Percentiles rank a stretch among this genome's conserved stretches.
phyloP scores from a whole-genome alignment of 495 filamentous ascomycete genomes.

The Ramalina intermedia region DNA sequence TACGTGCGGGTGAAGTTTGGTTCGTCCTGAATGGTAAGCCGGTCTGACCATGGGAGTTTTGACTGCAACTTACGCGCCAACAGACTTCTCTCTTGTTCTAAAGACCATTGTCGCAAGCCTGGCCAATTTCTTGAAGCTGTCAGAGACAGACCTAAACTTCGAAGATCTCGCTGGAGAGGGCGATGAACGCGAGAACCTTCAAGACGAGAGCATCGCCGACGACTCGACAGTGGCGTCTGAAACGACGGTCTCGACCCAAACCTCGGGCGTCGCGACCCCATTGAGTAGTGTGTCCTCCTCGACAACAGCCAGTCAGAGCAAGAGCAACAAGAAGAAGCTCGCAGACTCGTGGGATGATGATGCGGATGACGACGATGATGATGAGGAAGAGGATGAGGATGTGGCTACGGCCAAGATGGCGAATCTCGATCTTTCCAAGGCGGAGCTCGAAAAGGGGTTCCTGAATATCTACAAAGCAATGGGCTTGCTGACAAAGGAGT shows the following conservation, averaged over 20 bases:
- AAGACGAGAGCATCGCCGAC: conserved; percentile 18
- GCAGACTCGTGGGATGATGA: conserved; percentile 26
- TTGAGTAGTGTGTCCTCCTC: conserved; percentile 1
- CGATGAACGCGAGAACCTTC: conserved; percentile 17
- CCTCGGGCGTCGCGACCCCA: conserved; percentile 2
- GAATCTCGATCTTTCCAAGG: conserved; percentile 16
- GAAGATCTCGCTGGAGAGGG: conserved; percentile 20
- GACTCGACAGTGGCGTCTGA: conserved; percentile 5
- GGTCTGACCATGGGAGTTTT: too few species aligned
- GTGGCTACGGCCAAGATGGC: conserved; percentile 11
- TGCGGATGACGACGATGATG: conserved; percentile 16
- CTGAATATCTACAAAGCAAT: conserved; percentile 44
- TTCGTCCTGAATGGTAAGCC: conserved; percentile 35
- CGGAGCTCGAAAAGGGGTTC: conserved; percentile 31
- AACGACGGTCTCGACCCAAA: conserved; percentile 5
- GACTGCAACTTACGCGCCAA: conserved; percentile 7
- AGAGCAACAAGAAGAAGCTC: conserved; percentile 25
- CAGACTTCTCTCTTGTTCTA: conserved; percentile 54
- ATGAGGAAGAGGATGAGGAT: conserved; percentile 20
- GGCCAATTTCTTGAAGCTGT: conserved; percentile 33
- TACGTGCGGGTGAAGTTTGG: conserved; percentile 52
- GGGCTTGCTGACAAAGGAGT: conserved; percentile 38
- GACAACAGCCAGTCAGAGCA: background rate
- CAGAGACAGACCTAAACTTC: conserved; percentile 27
- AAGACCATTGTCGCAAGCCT: conserved; percentile 49